Percentiles rank a stretch among this genome's conserved stretches.
Conservation (phyloP, 2,329 filamentous ascomycete species). For the Scedosporium dehoogii region DNA sequence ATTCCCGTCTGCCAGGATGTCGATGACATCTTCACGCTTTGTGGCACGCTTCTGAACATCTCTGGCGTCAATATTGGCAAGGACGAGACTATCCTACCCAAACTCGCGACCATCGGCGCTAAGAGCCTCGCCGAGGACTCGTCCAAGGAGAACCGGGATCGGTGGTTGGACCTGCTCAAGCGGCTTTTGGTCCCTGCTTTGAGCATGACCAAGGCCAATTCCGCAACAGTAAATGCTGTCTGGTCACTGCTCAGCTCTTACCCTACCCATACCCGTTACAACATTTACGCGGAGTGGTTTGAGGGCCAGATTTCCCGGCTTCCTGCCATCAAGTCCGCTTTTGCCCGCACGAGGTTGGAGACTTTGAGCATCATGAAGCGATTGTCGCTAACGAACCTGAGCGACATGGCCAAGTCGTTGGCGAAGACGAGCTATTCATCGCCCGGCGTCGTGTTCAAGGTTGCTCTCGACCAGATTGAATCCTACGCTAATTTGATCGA, state of each 20-base stretch:
- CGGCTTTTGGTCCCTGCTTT: conserved; percentile 80
- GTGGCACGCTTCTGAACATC: conserved; percentile 72
- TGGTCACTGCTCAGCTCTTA: conserved; percentile 76
- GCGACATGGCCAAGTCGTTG: conserved; percentile 75
- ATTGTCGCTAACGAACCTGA: conserved; percentile 77
- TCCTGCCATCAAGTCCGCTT: conserved; percentile 69
- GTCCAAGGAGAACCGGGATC: conserved; percentile 58
- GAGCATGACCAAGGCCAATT: conserved; percentile 76
- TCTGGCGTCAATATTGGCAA: conserved; percentile 85
- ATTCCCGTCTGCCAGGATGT: conserved; percentile 83
- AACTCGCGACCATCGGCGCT: conserved; percentile 75
- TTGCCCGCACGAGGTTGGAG: conserved; percentile 65
- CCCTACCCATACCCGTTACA: conserved; percentile 67
- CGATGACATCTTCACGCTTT: conserved; percentile 83
- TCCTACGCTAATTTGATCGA: conserved; percentile 92
- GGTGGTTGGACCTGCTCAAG: conserved; percentile 80
- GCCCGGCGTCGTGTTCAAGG: conserved; percentile 82
- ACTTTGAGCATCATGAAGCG: conserved; percentile 82
- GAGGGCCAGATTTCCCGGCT: conserved; percentile 65
- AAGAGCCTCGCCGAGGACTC: conserved; percentile 61
- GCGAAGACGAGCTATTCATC: conserved; percentile 89
- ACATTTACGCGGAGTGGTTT: conserved; percentile 91
- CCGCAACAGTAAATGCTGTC: conserved; percentile 74
- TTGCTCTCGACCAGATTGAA: conserved; percentile 84
- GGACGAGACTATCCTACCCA: conserved; percentile 67